These are phyloP conservation scores for Exobasidium cylindrosporum DNA, from an alignment of 1,284 basidiomycete genomes.

Conservation along the genomic window DNA sequence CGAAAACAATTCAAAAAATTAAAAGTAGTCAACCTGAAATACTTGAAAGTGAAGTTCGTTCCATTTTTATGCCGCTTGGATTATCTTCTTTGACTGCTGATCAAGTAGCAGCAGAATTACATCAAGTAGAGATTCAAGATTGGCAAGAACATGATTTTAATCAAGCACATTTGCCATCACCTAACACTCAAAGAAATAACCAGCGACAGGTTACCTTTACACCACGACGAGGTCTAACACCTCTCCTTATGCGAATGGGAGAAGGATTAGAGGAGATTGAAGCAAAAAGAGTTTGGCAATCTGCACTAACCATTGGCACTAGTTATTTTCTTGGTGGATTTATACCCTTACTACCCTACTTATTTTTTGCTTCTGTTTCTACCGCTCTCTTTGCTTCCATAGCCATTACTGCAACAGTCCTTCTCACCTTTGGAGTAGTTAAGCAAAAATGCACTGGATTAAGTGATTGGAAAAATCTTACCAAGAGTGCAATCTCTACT, in stretches of 20 bases:
- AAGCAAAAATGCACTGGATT: slow-evolving; percentile 43
- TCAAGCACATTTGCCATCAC: slow-evolving; percentile 26
- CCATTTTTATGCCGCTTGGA: background rate
- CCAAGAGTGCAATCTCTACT: slow-evolving; percentile 84
- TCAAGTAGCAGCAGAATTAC: background rate
- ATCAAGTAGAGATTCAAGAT: background rate
- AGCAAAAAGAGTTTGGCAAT: slow-evolving; percentile 37
- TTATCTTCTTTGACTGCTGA: background rate
- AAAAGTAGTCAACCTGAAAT: background rate
- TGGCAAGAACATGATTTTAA: background rate
- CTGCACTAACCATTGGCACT: slow-evolving; percentile 36
- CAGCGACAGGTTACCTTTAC: background rate
- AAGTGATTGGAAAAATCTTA: slow-evolving; percentile 48
- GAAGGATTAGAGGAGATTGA: slow-evolving; percentile 36
- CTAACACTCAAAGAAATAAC: slow-evolving; percentile 5
- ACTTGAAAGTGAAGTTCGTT: background rate
- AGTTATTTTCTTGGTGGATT: slow-evolving; percentile 45
- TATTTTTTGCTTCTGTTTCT: slow-evolving; percentile 31
- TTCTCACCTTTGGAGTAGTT: slow-evolving; percentile 44
- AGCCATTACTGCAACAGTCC: slow-evolving; percentile 37
- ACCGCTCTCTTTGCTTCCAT: slow-evolving; percentile 31
- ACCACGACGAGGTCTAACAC: background rate
- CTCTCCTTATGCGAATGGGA: background rate
- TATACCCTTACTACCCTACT: slow-evolving; percentile 44
- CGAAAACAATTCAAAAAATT: background rate